A percentile compares a stretch with the other conserved stretches of the same genome.
Conservation (phyloP, 163 green algal species). For the Prototheca wickerhamii region DNA sequence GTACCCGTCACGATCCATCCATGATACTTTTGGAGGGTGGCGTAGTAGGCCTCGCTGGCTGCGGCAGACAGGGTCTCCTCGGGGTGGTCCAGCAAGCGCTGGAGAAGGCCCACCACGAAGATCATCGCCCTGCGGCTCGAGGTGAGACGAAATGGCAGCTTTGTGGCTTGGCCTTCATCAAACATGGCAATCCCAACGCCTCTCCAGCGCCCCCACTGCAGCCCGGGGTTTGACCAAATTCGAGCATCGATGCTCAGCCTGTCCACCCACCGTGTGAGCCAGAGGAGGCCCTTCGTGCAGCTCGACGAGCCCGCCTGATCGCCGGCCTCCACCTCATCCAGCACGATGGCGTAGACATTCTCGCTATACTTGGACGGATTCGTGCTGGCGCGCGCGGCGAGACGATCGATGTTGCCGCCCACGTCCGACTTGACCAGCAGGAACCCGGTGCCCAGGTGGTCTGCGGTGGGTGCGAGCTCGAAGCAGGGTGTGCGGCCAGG, state of each 20-base stretch:
- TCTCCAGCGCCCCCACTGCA: too few relatives aligned
- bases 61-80: conserved; percentile 28
- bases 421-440: conserved; percentile 60
- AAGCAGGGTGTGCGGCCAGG: not conserved
- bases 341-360: conserved; percentile 56
- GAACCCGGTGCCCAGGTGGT: conserved; percentile 70
- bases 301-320: conserved; percentile 32
- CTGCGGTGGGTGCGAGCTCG: conserved; percentile 23
- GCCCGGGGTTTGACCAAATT: not conserved
- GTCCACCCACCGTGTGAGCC: conserved; percentile 60
- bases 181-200: too few relatives aligned
- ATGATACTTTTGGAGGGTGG: conserved; percentile 58
- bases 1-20: conserved; percentile 58
- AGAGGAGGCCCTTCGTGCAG: conserved; percentile 74
- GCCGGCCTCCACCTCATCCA: conserved; percentile 53
- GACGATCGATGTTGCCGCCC: conserved; percentile 67
- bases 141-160: too few relatives aligned
- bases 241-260: not conserved
- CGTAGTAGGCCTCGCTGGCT: conserved; percentile 54
- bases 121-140: conserved; percentile 69
- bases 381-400: conserved; percentile 31
- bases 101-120: conserved; percentile 61
- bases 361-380: conserved; percentile 38
- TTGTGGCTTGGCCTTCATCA: too few relatives aligned
- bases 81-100: conserved; percentile 34